Percentiles rank a stretch among this genome's conserved stretches.
Conservation (phyloP, 2,329 filamentous ascomycete genomes). For the Septoria linicola region DNA sequence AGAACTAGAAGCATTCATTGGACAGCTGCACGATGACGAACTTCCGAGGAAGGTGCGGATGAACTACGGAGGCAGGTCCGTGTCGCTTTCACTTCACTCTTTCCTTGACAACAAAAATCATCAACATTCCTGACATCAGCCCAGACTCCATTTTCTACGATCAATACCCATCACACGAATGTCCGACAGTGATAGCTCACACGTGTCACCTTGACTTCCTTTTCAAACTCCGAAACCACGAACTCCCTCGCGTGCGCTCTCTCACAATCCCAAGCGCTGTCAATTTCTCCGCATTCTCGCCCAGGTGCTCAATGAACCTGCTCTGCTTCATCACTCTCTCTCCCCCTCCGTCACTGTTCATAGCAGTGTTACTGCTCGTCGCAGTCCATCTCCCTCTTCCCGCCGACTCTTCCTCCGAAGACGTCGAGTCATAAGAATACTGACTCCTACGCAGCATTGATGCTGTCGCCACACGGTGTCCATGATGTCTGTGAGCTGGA, state of each 20-base stretch:
- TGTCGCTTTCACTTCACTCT: neutral
- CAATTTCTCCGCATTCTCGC: conserved; percentile 14
- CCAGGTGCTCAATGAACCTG: conserved; percentile 16
- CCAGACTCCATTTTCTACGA: too few relatives aligned
- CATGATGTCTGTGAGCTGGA: too few relatives aligned
- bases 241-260: neutral
- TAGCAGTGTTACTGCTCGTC: neutral
- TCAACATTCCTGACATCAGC: too few relatives aligned
- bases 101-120: too few relatives aligned
- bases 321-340: neutral
- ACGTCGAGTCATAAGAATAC: too few relatives aligned
- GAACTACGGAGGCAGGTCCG: conserved; percentile 6
- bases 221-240: conserved; percentile 6
- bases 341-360: neutral
- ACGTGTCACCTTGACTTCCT: conserved; percentile 3
- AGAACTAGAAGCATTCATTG: neutral
- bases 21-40: conserved; percentile 3
- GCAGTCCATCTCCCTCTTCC: neutral
- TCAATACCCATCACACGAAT: neutral
- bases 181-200: neutral
- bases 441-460: too few relatives aligned
- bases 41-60: conserved; percentile 5
- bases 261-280: conserved; percentile 4
- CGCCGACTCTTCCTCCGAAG: too few relatives aligned
- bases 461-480: too few relatives aligned